Evolutionary conservation across 1,284 basidiomycete genomes (phyloP), one percentile per base, ranked within the genome.

Genomic region (Puccinia coronata): DNA sequence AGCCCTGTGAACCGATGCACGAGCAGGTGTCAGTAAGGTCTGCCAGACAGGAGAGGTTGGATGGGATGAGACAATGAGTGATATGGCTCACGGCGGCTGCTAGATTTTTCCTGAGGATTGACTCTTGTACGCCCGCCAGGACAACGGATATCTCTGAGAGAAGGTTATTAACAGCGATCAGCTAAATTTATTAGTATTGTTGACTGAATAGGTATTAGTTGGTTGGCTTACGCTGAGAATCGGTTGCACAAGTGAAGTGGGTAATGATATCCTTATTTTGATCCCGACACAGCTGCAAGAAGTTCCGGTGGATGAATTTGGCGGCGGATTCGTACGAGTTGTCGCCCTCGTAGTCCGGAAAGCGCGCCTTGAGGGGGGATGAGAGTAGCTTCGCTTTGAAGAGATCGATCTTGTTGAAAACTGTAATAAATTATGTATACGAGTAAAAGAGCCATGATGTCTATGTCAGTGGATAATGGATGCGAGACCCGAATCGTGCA

Each of bases 361-460:
- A 98, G 88, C 94, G 96, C 86, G 93, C 91, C 36, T 90, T 90
- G 78, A 98, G 86, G 1, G 95, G 95, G 71, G 94, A 96, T 77
- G 91, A 88, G 0, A 93, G 92, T 6, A 98, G 89, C 87, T 98
- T 98, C 86, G 95, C 94, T 20, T 93, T 92, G 88, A 99, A 98
- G 79, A 98, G 88, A 87, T 98, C 96, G 86, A 97, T 97, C 90
- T 86, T 85, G 82, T 84, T 83, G 53, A 82, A 75, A 82, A 84
- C 84, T 41, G 84, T 82, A 59, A 83, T 84, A 82, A 84, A 84
- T n/a, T n/a, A n/a, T n/a, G n/a, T n/a, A n/a, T n/a, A n/a, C n/a
- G n/a, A n/a, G n/a, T n/a, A n/a, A n/a, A n/a, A n/a, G n/a, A n/a
- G n/a, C n/a, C 2, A 82, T 12, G 18, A 16, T 25, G 8, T 28